Base-by-base conservation (phyloP, 2,329 filamentous ascomycete species). In the Pseudocercospora pini-densiflorae region DNA sequence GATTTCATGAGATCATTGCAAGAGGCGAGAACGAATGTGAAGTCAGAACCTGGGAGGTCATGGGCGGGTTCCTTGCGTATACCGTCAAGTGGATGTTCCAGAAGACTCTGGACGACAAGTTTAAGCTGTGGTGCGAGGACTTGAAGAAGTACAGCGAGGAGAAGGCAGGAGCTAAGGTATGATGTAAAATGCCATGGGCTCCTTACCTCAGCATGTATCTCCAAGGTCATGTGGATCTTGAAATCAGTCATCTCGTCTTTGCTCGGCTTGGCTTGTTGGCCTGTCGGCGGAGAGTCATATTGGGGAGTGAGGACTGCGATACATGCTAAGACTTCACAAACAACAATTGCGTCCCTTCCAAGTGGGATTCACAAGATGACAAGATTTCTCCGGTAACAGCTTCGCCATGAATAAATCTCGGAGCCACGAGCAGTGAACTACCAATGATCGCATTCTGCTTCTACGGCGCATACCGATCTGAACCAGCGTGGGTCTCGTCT, bases 1-100 rank as follows among this genome's bases (percentile, higher is more conserved):
- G 74, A 8, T 75, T 75, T 49, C 74, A 76, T 49, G 74, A 76
- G 63, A 62, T 76, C 53, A 73, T 76, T 33, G 60, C 69, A 10
- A 40, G 60, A 19, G 69, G 66, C 8, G 71, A 71, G 29, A 66
- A 68, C 23, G 64, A 72, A 29, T 75, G 74, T 45, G 73, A 75
- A 55, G 65, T 75, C 3, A 61, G 74, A 43, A 75, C 74, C 2
- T 76, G 74, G 74, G 74, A 76, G 61, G 65, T 69, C 9, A 70
- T 71, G 70, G 71, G 71, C 3, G 73, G 72, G 1, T 7, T 70
- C n/a, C 60, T 76, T 53, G 74, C 73, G 40, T 62, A 72, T 57
- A 68, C 69, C 27, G 74, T 76, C 10, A 75, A 74, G 64, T 74
- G 73, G 73, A 63, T 73, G 62, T 73, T 68, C 27, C 63, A 71